Evolutionary conservation across 2,329 filamentous ascomycete species (phyloP).

Genomic region (Periconia macrospinosa): DNA sequence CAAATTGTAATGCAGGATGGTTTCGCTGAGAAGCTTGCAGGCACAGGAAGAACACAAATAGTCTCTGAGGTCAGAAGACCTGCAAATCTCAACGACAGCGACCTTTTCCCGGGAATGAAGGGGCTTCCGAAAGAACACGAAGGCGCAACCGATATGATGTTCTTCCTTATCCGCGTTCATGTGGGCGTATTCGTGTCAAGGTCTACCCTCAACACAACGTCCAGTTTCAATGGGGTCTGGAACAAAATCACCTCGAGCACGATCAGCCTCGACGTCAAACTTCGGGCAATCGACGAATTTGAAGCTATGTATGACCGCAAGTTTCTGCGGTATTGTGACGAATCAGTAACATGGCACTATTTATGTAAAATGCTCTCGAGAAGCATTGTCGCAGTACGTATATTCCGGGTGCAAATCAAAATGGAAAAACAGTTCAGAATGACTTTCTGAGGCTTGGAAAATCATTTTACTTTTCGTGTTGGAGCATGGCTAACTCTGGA

Average conservation of each 20-base stretch:
- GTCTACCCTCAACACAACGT: constrained; percentile 13
- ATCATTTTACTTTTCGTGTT: no score
- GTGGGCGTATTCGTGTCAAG: constrained; percentile 44
- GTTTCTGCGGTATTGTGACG: constrained; percentile 41
- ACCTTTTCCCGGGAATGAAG: constrained; percentile 48
- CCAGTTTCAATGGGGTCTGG: constrained; percentile 27
- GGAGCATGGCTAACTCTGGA: no score
- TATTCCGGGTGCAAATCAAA: no score
- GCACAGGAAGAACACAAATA: constrained; percentile 47
- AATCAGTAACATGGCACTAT: constrained; percentile 47
- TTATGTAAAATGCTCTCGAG: constrained; percentile 49
- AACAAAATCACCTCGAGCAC: constrained; percentile 20
- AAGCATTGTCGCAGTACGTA: constrained; percentile 38
- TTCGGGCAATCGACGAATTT: constrained; percentile 44
- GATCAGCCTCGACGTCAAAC: constrained; percentile 23
- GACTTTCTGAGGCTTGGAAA: no score
- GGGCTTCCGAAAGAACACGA: constrained; percentile 45
- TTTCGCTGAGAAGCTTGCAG: constrained; percentile 58
- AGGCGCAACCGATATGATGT: constrained; percentile 54
- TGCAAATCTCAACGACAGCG: constrained; percentile 58
- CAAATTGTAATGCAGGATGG: constrained; percentile 65
- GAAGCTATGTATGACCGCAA: constrained; percentile 45
- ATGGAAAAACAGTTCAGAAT: no score
- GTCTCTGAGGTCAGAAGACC: constrained; percentile 53
- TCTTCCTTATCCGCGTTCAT: constrained; percentile 47